Evolutionary conservation across 2,329 filamentous ascomycete genomes (phyloP), one percentile per base, ranked within the genome.

Genomic region (Hymenoscyphus infarciens): DNA sequence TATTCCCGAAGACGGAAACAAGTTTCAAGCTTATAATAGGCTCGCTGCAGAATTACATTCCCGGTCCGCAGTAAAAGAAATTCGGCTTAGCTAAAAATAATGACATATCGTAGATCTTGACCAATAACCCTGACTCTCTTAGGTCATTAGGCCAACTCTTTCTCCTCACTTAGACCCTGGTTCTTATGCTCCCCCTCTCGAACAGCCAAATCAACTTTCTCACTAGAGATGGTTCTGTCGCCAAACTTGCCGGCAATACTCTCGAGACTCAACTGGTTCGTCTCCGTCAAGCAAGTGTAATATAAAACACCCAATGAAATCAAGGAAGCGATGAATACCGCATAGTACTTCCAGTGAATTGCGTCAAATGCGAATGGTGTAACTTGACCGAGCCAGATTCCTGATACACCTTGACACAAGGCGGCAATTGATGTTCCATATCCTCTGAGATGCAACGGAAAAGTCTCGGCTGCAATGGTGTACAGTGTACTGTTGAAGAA

Each of bases 221-320:
- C 57, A n/a, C 39, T 49, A 3, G 22, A 29, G 25, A 59, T 52
- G 4, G 57, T 59, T 10, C 42, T 42, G 57, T 66, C 63, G 4
- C 70, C 73, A 56, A 75, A 74, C 0, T 69, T 53, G 53, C 66
- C 69, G 2, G 68, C 72, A 66, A 77, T 77, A 69, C 87, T 81
- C 74, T 90, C 87, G 52, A 89, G 80, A 0, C 81, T 84, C 22
- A 89, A 78, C 52, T 85, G 86, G 75, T 88, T 88, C 57, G 87
- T 89, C 77, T 89, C 87, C 64, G 86, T 85, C 65, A 89, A 77
- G 71, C 83, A 81, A 68, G 77, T 70, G 52, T 72, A 77, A 31
- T 76, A 77, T 5, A 77, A 65, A 5, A 74, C 64, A 0, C 75
- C 76, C 0, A 71, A 69, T 0, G 58, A 65, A 13, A 73, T 52